phyloP scores from a whole-genome alignment of 106 monocot genomes.

The Triglochin maritima region DNA sequence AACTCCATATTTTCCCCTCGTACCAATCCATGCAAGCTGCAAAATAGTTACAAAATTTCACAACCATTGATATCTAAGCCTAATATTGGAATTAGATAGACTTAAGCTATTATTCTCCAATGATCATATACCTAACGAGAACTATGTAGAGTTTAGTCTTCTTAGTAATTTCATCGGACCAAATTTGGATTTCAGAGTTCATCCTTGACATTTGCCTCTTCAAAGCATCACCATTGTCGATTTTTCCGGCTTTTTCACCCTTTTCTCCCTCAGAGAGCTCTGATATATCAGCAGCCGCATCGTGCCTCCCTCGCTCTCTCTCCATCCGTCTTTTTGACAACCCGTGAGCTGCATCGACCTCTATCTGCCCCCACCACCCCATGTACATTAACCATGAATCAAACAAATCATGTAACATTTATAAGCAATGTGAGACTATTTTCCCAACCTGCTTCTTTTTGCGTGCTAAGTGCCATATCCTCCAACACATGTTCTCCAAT shows the following conservation, averaged over 20 bases:
- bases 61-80: background rate
- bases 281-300: constrained; percentile 48
- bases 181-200: constrained; percentile 29
- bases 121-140: constrained; percentile 41
- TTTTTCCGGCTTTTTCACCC: constrained; percentile 9
- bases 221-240: background rate
- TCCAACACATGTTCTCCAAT: constrained; percentile 80
- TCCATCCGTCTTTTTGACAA: constrained; percentile 23
- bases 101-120: background rate
- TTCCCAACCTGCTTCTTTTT: constrained; percentile 57
- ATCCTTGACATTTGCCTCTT: constrained; percentile 14
- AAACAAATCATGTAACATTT: background rate
- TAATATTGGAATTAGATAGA: background rate
- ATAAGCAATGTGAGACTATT: background rate
- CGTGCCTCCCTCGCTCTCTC: constrained; percentile 37
- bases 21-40: constrained; percentile 60
- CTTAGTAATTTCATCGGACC: constrained; percentile 21
- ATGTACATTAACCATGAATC: background rate
- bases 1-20: constrained; percentile 83
- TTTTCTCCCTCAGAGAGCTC: constrained; percentile 70
- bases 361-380: constrained; percentile 16
- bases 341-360: constrained; percentile 27
- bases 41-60: background rate
- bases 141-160: constrained; percentile 45
- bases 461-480: constrained; percentile 69